Percentiles rank a stretch among this genome's conserved stretches.
Evolutionary conservation across 2,329 filamentous ascomycete species (phyloP).

Genomic region (Clarireedia paspali): DNA sequence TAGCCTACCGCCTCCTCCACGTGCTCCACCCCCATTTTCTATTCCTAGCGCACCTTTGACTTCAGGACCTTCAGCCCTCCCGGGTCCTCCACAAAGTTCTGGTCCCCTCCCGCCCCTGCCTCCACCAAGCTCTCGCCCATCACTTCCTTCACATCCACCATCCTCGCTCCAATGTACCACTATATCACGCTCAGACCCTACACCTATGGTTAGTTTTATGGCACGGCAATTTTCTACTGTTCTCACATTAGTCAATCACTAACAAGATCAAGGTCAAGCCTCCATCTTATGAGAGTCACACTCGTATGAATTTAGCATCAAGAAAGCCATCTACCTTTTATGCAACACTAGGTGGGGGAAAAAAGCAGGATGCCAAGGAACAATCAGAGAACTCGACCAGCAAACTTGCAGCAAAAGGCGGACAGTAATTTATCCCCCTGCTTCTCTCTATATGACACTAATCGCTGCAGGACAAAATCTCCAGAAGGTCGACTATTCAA

Average conservation of each 20-base stretch:
- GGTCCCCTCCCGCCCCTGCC: no score
- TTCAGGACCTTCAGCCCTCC: no score
- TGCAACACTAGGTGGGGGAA: background rate
- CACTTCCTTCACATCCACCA: no score
- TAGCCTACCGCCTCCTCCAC: background rate
- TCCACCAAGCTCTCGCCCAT: no score
- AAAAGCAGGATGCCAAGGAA: background rate
- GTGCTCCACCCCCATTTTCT: background rate
- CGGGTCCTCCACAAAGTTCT: no score
- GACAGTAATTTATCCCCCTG: background rate
- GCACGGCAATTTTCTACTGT: background rate
- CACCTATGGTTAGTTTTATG: no score
- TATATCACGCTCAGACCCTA: no score
- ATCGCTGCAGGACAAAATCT: constrained; percentile 11
- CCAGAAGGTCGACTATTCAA: constrained; percentile 19
- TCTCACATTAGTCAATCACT: background rate
- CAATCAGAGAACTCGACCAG: background rate
- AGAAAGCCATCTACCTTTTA: no score
- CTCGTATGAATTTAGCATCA: no score
- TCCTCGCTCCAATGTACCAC: no score
- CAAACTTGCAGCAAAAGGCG: background rate
- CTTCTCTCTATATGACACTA: constrained; percentile 4
- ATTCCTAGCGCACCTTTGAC: no score
- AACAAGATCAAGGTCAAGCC: constrained; percentile 3
- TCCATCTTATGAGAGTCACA: constrained; percentile 9